phyloP scores from a whole-genome alignment of 371 early-diverging fungal genomes.

The Neoconidiobolus thromboides region DNA sequence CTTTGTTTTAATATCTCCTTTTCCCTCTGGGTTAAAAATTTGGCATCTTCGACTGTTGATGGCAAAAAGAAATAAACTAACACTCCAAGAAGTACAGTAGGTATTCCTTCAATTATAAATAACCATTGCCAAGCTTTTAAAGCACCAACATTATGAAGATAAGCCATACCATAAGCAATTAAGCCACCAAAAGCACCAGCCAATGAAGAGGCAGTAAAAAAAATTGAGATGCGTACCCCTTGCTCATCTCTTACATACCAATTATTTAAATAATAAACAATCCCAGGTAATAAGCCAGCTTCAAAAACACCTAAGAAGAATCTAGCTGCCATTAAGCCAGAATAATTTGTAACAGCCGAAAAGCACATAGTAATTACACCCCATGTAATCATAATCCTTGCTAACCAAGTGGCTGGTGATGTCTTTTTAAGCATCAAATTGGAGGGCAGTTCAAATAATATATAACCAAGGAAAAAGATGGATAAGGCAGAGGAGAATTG shows the following conservation, averaged over 20 bases:
- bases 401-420: background rate
- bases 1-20: slow-evolving; percentile 23
- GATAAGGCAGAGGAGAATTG: background rate
- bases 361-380: background rate
- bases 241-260: slow-evolving; percentile 58
- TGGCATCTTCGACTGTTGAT: slow-evolving; percentile 27
- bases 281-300: slow-evolving; percentile 42
- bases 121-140: slow-evolving; percentile 32
- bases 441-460: background rate
- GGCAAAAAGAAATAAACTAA: slow-evolving; percentile 30
- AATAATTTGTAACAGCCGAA: background rate
- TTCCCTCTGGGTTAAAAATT: slow-evolving; percentile 26
- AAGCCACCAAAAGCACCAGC: slow-evolving; percentile 57
- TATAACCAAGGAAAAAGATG: slow-evolving; percentile 3
- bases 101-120: slow-evolving; percentile 7
- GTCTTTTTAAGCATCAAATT: background rate
- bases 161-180: slow-evolving; percentile 24
- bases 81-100: background rate
- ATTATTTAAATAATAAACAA: slow-evolving; percentile 42
- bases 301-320: slow-evolving; percentile 3
- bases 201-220: slow-evolving; percentile 33
- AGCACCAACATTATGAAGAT: slow-evolving; percentile 26
- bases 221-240: slow-evolving; percentile 44
- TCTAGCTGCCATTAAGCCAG: background rate
- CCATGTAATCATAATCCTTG: background rate